phyloP scores from a whole-genome alignment of 164 flowering plant genomes.

The Pachysandra terminalis region DNA sequence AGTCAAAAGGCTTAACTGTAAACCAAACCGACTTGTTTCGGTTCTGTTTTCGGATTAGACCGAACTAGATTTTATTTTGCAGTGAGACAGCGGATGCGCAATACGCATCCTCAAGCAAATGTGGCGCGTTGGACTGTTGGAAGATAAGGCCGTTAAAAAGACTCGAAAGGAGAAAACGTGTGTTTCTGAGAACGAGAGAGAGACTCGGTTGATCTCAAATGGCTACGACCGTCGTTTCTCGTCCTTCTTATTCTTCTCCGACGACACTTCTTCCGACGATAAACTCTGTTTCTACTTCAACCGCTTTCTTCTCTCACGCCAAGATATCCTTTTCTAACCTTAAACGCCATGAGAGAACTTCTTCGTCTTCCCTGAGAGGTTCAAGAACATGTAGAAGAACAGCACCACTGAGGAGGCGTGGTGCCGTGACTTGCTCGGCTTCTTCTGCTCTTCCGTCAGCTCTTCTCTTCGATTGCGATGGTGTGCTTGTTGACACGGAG shows the following conservation, averaged over 20 bases:
- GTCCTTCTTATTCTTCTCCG: conserved; percentile 5
- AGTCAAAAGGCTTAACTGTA: no score
- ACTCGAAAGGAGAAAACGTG: not conserved
- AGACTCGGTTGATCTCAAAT: not conserved
- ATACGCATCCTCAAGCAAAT: conserved; percentile 5
- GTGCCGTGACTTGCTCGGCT: conserved; percentile 34
- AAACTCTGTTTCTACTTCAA: conserved; percentile 6
- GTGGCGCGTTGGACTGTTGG: conserved; percentile 16
- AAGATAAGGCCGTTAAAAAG: not conserved
- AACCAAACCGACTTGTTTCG: no score
- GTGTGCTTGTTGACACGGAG: conserved; percentile 95
- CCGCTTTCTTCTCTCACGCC: conserved; percentile 1
- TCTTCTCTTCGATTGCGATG: conserved; percentile 92
- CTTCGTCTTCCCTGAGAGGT: conserved; percentile 9
- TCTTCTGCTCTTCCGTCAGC: conserved; percentile 65
- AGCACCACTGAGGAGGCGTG: not conserved
- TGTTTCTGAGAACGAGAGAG: not conserved
- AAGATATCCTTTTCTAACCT: conserved; percentile 8
- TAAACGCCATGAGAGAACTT: conserved; percentile 5
- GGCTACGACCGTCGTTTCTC: conserved; percentile 7
- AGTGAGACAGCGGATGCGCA: no score
- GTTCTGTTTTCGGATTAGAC: no score
- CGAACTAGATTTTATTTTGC: no score
- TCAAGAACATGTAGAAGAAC: conserved; percentile 2
- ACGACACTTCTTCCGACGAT: not conserved